Conservation (phyloP, 768 basidiomycete genomes). For the Mycena kentingensis region DNA sequence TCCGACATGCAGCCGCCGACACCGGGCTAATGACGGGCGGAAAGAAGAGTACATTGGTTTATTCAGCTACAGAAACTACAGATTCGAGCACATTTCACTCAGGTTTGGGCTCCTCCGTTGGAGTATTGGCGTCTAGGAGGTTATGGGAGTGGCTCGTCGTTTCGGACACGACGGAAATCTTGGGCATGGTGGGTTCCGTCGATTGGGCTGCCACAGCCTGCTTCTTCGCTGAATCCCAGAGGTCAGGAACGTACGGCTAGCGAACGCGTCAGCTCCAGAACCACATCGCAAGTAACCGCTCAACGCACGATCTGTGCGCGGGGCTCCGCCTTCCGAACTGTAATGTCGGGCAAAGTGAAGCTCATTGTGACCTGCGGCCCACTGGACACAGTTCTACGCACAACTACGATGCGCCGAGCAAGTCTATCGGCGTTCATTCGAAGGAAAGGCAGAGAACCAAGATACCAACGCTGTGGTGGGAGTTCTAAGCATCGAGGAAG, state of each 20-base stretch:
- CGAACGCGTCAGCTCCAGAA: conserved; percentile 37
- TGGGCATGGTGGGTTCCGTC: conserved; percentile 37
- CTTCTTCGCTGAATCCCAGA: conserved; percentile 41
- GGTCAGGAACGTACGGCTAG: conserved; percentile 52
- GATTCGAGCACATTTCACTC: conserved; percentile 3
- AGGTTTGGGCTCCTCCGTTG: conserved; percentile 4
- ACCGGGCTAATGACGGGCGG: conserved; percentile 12
- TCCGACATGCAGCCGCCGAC: conserved; percentile 47
- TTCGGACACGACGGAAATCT: conserved; percentile 47
- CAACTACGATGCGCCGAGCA: conserved; percentile 12
- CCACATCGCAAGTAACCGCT: conserved; percentile 6
- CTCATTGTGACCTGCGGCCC: conserved; percentile 39
- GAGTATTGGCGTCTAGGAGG: conserved; percentile 25
- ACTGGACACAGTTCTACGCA: too few species aligned
- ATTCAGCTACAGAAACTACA: conserved; percentile 5
- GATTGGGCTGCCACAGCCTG: conserved; percentile 7
- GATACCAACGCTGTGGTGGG: too few species aligned
- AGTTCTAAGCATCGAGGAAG: too few species aligned
- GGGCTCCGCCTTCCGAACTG: conserved; percentile 41
- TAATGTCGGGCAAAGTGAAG: conserved; percentile 59
- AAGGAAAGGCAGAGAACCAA: too few species aligned
- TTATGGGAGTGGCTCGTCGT: conserved; percentile 42
- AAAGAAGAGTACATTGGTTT: background rate
- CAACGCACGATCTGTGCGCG: conserved; percentile 63
- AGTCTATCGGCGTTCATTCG: conserved; percentile 16